These are phyloP conservation scores for Austroboletus eburneus DNA, from an alignment of 768 basidiomycete genomes.

Conservation along the genomic window DNA sequence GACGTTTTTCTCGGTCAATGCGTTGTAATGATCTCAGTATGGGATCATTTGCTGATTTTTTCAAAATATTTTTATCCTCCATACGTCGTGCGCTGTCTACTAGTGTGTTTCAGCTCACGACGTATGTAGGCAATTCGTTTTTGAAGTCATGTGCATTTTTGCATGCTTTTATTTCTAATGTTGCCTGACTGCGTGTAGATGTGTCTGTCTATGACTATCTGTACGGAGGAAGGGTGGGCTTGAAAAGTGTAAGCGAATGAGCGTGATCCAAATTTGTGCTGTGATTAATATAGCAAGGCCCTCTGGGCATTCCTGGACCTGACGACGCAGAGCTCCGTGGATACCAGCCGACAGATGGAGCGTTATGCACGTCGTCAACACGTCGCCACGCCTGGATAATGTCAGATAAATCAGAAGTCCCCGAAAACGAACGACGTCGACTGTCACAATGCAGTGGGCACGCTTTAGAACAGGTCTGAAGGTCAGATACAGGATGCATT, in stretches of 20 bases:
- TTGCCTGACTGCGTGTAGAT: conserved; percentile 35
- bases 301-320: too few relatives aligned
- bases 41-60: neutral
- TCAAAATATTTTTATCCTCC: conserved; percentile 16
- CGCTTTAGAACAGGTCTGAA: too few relatives aligned
- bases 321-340: too few relatives aligned
- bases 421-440: too few relatives aligned
- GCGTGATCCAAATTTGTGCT: too few relatives aligned
- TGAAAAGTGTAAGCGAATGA: conserved; percentile 45
- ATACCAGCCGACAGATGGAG: too few relatives aligned
- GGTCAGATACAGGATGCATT: too few relatives aligned
- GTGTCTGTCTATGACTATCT: conserved; percentile 60
- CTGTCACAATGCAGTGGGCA: too few relatives aligned
- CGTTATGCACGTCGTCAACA: too few relatives aligned
- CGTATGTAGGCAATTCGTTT: conserved; percentile 48
- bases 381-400: too few relatives aligned
- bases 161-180: neutral
- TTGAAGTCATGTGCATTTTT: conserved; percentile 53
- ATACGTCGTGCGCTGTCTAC: conserved; percentile 8
- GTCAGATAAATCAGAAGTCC: too few relatives aligned
- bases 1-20: conserved; percentile 38
- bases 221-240: conserved; percentile 50
- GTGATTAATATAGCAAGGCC: too few relatives aligned
- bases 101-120: neutral
- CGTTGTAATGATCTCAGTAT: conserved; percentile 52